Evolutionary conservation across 345 rosid species (phyloP).

Genomic region (Ailanthus altissimus): DNA sequence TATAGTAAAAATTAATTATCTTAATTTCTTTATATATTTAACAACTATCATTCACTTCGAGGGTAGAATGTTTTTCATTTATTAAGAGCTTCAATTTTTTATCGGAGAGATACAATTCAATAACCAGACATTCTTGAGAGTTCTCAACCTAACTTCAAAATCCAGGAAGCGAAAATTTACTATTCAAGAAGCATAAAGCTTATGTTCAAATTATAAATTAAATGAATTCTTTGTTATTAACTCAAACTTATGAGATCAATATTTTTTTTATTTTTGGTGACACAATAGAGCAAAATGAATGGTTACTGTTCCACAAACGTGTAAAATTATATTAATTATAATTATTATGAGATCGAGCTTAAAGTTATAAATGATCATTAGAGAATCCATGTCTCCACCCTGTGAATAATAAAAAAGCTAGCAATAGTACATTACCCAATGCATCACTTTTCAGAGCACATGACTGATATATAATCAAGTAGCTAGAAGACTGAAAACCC

Average conservation of each 20-base stretch:
- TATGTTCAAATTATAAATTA: background rate
- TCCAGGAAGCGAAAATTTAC: background rate
- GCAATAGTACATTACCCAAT: slow-evolving; percentile 8
- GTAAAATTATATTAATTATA: no score
- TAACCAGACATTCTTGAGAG: background rate
- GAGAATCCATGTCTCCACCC: background rate
- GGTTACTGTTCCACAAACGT: no score
- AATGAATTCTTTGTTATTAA: no score
- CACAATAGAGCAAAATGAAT: no score
- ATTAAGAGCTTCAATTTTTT: background rate
- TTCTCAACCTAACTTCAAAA: background rate
- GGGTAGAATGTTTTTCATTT: background rate
- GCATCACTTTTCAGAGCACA: slow-evolving; percentile 21
- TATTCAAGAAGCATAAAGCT: background rate
- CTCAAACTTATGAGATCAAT: no score
- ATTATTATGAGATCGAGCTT: background rate
- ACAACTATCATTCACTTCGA: background rate
- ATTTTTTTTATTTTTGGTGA: no score
- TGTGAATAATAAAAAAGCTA: slow-evolving; percentile 15
- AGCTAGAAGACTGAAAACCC: background rate
- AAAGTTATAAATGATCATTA: background rate
- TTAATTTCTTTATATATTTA: no score
- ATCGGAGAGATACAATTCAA: background rate
- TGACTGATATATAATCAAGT: background rate
- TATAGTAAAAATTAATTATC: no score